Conservation (phyloP, 768 basidiomycete species). For the Russula earlei region DNA sequence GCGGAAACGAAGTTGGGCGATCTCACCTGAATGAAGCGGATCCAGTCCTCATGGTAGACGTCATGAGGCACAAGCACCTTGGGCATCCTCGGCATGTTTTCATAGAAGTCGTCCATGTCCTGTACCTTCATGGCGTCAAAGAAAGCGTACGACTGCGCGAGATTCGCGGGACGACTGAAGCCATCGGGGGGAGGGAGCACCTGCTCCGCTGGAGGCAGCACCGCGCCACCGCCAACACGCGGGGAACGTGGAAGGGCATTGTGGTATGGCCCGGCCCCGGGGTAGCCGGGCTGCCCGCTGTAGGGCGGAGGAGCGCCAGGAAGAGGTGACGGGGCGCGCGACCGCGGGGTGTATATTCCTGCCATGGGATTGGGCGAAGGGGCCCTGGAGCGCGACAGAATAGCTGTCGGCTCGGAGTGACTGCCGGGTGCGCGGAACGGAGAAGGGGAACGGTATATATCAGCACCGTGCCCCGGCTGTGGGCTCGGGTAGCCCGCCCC, state of each 20-base stretch:
- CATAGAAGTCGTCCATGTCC: slow-evolving; percentile 68
- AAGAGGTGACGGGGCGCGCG: slow-evolving; percentile 46
- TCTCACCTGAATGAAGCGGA: slow-evolving; percentile 64
- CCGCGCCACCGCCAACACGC: slow-evolving; percentile 5
- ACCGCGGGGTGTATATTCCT: slow-evolving; percentile 16
- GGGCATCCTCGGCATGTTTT: slow-evolving; percentile 64
- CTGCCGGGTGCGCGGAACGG: slow-evolving; percentile 34
- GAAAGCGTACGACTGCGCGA: slow-evolving; percentile 52
- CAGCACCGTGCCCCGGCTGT: neutral
- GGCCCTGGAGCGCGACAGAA: slow-evolving; percentile 34
- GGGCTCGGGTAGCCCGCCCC: slow-evolving; percentile 3
- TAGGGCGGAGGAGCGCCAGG: slow-evolving; percentile 28
- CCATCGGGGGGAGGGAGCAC: slow-evolving; percentile 49
- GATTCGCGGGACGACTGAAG: slow-evolving; percentile 65
- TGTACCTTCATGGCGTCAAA: slow-evolving; percentile 65
- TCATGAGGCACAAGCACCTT: slow-evolving; percentile 64
- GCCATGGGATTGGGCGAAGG: slow-evolving; percentile 42
- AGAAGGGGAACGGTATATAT: slow-evolving; percentile 17
- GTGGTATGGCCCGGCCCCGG: too few species aligned
- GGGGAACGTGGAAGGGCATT: slow-evolving; percentile 12
- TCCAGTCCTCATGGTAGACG: slow-evolving; percentile 72
- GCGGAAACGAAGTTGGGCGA: slow-evolving; percentile 6
- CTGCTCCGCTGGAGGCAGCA: slow-evolving; percentile 3
- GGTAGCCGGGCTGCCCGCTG: slow-evolving; percentile 13
- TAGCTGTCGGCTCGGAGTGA: slow-evolving; percentile 16